Base-by-base conservation (phyloP, 164 flowering plant species). In the Hamamelis virginiana region DNA sequence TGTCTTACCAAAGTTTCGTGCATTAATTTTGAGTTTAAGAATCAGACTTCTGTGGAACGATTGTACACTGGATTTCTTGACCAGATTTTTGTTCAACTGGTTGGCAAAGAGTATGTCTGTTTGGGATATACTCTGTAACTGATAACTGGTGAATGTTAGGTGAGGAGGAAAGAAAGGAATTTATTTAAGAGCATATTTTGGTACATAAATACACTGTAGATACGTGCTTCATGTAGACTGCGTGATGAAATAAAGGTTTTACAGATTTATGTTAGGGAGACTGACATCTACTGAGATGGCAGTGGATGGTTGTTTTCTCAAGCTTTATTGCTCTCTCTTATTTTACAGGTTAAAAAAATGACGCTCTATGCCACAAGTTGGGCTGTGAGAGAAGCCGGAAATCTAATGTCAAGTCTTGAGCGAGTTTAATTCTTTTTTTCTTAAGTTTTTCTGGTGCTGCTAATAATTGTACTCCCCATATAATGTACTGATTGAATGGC, bases 281-380 rank as follows among this genome's bases (percentile, higher is more conserved):
- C 21, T 4, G 9, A 50, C 9, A 50, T 18, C 1, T 16, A 50
- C 18, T 16, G 19, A 50, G n/a, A 19, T 50, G 21, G 33, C 21
- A 23, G 21, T 19, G 28, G 19, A 41, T n/a, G 53, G 3, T 19
- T 11, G 25, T 66, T 4, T 41, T 45, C n/a, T 18, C 8, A 16
- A 46, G 10, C 33, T 48, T 50, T 18, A 33, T 48, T 8, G 0
- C 53, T 8, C 6, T 53, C 1, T 48, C 26, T 50, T 4, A 25
- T 26, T 66, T 60, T 56, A 52, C 73, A 83, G 86, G 80, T 83
- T 57, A 81, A 78, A 69, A 83, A 79, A 75, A 83, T 83, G 82
- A 65, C 78, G n/a, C 59, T 83, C 14, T 74, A 72, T 66, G 82
- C 81, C n/a, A 81, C 65, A 56, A 77, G 80, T 69, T 70, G 68